Evolutionary conservation across 1,139 yeast species (phyloP), one percentile per base, ranked within the genome.

Genomic region (Yamadazyma trypodendri): DNA sequence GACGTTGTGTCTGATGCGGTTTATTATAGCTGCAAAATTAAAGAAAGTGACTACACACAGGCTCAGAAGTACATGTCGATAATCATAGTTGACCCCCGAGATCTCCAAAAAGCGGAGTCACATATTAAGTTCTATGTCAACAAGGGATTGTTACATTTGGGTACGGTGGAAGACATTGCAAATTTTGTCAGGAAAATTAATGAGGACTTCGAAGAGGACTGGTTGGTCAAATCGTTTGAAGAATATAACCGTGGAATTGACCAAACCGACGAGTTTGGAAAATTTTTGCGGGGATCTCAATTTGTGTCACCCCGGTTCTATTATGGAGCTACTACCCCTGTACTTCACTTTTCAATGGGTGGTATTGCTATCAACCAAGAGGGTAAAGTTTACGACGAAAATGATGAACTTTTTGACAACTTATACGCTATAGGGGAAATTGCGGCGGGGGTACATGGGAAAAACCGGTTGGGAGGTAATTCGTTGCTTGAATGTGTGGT

Each of bases 371-470:
- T 65, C 8, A 57, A 62, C 38, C 36, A 47, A 12, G 12, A 48
- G 15, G 61, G 59, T 3, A 59, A 59, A 31, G 68, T 61, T 1
- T 33, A 61, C 2, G 45, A 49, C 6, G 41, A 48, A 14, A 36
- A 44, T 11, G 56, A 55, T 12, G 16, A 41, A 1, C 33, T 44
- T 1, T 45, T 64, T 3, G 44, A 49, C 3, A 60, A 59, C 34
- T 48, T 65, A 21, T 66, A 51, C 42, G 71, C 72, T 0, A 58
- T 61, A 8, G 72, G 72, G 7, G 72, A 66, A 43, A 66, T 61
- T 13, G 60, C 65, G 39, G 70, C 66, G 12, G 72, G 72, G 2
- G 54, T 66, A 6, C 72, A 66, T 46, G 72, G 72, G 1, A 61
- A 50, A 23, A 64, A 65, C 41, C 49, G 72, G 33, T 50, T 66